Evolutionary conservation across 1,139 yeast genomes (phyloP), one percentile per base, ranked within the genome.

Genomic region (Suhomyces bokatorum): DNA sequence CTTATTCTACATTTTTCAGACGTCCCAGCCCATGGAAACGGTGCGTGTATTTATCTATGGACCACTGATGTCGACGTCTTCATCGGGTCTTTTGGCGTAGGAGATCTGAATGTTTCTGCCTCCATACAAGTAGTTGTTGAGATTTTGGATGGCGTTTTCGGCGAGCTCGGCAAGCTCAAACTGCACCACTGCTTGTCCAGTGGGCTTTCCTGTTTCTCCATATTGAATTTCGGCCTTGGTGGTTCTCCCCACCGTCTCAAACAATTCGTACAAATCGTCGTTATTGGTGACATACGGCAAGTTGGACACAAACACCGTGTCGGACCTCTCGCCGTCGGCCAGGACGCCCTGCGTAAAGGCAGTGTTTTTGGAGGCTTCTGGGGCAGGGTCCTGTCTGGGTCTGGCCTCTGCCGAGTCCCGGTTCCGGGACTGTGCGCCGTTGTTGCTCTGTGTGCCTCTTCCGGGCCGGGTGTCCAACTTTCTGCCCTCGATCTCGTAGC

Each of bases 221-320:
- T 69, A 79, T 62, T 85, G 89, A 51, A 91, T 75, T 63, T 89
- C 96, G 16, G 97, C 97, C 43, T 77, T 76, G 36, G 69, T 70
- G 27, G 91, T 93, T 44, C 79, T 72, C 26, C 96, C 97, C 43
- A 90, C 81, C 28, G 95, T 85, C 60, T 86, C 95, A 63, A 91
- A 91, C 49, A 93, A 76, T 55, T 91, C 97, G 52, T 76, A 81
- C 55, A 93, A 77, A 65, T 93, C 98, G 48, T 85, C 85, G 55
- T 84, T 83, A 35, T 90, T 81, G 20, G 98, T 91, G 39, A 91
- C 86, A 77, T 82, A 89, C 29, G 98, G 98, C 60, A 93, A 73
- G 67, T 91, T 93, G 43, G 77, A 77, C 35, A 87, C 91, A 60
- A 69, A 86, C 36, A 91, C 80, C 16, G 83, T 79, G 47, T 77